Percentiles rank a stretch among this genome's conserved stretches.
phyloP scores from a whole-genome alignment of 148 eudicot genomes.

The Agrostemma githago region DNA sequence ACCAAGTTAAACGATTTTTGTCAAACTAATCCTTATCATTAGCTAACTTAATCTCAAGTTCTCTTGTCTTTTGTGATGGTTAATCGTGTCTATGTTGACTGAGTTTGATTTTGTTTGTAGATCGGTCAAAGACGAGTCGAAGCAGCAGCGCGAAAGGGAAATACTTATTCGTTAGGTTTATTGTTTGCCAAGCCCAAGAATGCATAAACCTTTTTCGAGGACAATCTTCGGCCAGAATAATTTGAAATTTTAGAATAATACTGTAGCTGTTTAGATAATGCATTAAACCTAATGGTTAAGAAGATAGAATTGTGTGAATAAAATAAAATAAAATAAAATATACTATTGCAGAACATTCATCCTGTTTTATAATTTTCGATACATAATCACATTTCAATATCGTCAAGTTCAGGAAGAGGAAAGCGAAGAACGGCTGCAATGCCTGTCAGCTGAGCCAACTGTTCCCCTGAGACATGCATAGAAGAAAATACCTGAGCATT shows the following conservation, averaged over 20 bases:
- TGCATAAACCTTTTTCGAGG: slow-evolving; percentile 16
- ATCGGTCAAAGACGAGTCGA: slow-evolving; percentile 76
- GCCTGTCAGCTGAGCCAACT: slow-evolving; percentile 82
- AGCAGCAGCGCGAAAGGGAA: slow-evolving; percentile 62
- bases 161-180: slow-evolving; percentile 58
- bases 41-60: too few relatives aligned
- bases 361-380: too few relatives aligned
- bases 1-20: neutral
- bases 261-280: neutral
- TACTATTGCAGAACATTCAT: too few relatives aligned
- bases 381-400: slow-evolving; percentile 74
- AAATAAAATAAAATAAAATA: too few relatives aligned
- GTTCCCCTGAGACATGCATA: slow-evolving; percentile 98
- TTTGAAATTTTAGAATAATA: neutral
- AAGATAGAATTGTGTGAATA: too few relatives aligned
- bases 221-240: neutral
- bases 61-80: neutral
- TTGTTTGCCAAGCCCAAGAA: slow-evolving; percentile 52
- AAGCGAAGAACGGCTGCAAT: slow-evolving; percentile 94
- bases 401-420: slow-evolving; percentile 88
- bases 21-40: too few relatives aligned
- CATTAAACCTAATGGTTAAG: too few relatives aligned
- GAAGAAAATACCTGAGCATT: slow-evolving; percentile 45
- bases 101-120: slow-evolving; percentile 31
- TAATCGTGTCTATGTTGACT: neutral